Conservation (phyloP, 176 grass and related monocot genomes). For the Thalia dealbata region DNA sequence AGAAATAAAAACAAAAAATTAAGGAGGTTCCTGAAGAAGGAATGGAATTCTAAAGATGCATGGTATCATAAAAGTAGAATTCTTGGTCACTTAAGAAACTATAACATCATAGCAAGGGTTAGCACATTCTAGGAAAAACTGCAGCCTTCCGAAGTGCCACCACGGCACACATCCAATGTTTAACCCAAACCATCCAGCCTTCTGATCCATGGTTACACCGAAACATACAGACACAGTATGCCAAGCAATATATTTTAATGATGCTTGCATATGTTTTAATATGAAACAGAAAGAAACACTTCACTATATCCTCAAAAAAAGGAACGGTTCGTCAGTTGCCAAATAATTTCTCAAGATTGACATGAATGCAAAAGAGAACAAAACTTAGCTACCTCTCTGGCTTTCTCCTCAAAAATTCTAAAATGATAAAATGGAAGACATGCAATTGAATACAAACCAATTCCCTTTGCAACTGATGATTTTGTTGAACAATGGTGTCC, state of each 20-base stretch:
- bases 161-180: not conserved
- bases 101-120: not conserved
- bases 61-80: not conserved
- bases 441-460: conserved; percentile 34
- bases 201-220: not conserved
- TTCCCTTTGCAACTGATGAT: conserved; percentile 84
- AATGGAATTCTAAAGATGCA: not conserved
- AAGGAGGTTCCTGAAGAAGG: not conserved
- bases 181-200: not conserved
- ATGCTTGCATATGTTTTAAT: not conserved
- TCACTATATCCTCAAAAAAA: too few species aligned
- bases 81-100: not conserved
- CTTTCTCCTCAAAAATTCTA: too few species aligned
- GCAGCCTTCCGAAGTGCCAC: not conserved
- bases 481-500: conserved; percentile 72
- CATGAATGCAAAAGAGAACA: not conserved
- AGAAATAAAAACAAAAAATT: not conserved
- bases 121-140: not conserved
- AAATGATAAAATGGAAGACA: not conserved
- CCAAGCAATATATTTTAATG: not conserved
- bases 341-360: not conserved
- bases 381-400: too few species aligned
- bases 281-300: not conserved
- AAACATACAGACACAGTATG: not conserved
- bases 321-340: too few species aligned